phyloP scores from a whole-genome alignment of 306 rosid genomes.

The Vicia villosa region DNA sequence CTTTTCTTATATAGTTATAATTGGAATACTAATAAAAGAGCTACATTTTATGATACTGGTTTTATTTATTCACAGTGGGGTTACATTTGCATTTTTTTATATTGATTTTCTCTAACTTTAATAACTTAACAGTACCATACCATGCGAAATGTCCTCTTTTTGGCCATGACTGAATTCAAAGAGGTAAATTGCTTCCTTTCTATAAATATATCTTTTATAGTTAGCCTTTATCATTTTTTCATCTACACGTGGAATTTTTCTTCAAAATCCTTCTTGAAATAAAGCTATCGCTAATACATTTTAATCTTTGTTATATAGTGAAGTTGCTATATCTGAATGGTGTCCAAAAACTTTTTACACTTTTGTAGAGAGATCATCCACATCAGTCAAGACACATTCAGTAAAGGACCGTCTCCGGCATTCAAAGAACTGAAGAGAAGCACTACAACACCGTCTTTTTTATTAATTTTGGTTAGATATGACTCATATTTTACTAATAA shows the following conservation, averaged over 20 bases:
- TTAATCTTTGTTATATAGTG: too few species aligned
- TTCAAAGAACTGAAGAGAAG: too few species aligned
- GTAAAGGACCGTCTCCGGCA: too few species aligned
- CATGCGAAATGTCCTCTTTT: constrained; percentile 69
- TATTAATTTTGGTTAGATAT: too few species aligned
- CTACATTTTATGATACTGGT: constrained; percentile 9
- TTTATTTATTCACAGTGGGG: not conserved
- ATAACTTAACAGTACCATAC: constrained; percentile 75
- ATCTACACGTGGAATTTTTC: constrained; percentile 4
- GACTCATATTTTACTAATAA: too few species aligned
- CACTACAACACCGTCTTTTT: too few species aligned
- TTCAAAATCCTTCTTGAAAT: not conserved
- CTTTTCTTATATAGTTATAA: constrained; percentile 16
- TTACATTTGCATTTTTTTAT: constrained; percentile 25
- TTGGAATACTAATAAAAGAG: constrained; percentile 1
- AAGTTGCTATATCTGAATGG: too few species aligned
- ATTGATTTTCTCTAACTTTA: constrained; percentile 31
- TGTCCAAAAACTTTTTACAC: too few species aligned
- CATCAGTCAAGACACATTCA: too few species aligned
- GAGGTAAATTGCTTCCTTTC: constrained; percentile 54
- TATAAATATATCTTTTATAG: not conserved
- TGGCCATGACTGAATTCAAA: constrained; percentile 81
- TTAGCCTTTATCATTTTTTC: not conserved
- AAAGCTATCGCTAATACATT: too few species aligned
- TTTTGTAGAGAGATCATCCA: too few species aligned